A percentile compares a stretch with the other conserved stretches of the same genome.
phyloP scores from a whole-genome alignment of 1,139 yeast species.

The Yamadazyma blattariae region DNA sequence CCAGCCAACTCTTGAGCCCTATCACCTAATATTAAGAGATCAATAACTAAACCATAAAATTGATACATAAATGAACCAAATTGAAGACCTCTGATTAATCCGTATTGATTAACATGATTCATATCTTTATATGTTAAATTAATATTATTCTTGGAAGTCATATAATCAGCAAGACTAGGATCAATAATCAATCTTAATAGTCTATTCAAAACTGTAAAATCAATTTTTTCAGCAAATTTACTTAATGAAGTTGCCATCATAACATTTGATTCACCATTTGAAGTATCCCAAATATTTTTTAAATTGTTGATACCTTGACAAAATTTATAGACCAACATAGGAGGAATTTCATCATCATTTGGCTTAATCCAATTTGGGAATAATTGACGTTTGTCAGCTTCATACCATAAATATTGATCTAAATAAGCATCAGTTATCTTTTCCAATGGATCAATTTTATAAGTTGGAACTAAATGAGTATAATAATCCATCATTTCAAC shows the following conservation, averaged over 20 bases:
- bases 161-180: conserved; percentile 90
- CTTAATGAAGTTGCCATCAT: conserved; percentile 72
- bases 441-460: conserved; percentile 85
- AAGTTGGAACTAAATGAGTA: conserved; percentile 81
- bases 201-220: conserved; percentile 81
- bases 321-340: conserved; percentile 89
- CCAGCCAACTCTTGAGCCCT: conserved; percentile 91
- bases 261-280: conserved; percentile 77
- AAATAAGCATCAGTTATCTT: conserved; percentile 95
- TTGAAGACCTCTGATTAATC: conserved; percentile 83
- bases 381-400: conserved; percentile 79
- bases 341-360: conserved; percentile 91
- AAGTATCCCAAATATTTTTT: conserved; percentile 72
- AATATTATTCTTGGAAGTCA: conserved; percentile 88
- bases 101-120: conserved; percentile 89
- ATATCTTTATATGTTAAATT: conserved; percentile 85
- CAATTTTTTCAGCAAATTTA: conserved; percentile 80
- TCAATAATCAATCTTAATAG: conserved; percentile 79
- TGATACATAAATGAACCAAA: conserved; percentile 89
- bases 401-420: conserved; percentile 96
- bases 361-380: conserved; percentile 98
- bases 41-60: conserved; percentile 83
- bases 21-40: conserved; percentile 81
- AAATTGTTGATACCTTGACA: conserved; percentile 89
- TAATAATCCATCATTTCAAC: conserved; percentile 92